These are phyloP conservation scores for Saccharomyces hybrid DNA, from an alignment of 1,139 yeast genomes.

Conservation along the genomic window DNA sequence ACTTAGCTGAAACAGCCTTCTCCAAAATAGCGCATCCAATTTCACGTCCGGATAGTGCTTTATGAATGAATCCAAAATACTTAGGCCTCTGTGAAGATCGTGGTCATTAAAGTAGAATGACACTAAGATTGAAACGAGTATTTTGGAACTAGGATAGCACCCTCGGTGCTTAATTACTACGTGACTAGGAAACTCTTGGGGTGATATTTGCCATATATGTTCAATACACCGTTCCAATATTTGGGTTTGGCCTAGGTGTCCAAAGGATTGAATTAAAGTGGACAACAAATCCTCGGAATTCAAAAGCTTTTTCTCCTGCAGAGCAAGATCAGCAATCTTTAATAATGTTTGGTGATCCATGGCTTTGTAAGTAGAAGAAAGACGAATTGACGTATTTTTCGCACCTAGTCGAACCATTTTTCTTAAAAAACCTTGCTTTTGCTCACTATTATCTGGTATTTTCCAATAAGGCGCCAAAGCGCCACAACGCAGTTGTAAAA, in stretches of 20 bases:
- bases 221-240: constrained; percentile 15
- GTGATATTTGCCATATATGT: constrained; percentile 16
- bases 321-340: constrained; percentile 10
- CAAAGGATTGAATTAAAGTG: constrained; percentile 21
- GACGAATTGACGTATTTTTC: constrained; percentile 1
- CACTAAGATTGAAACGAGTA: constrained; percentile 18
- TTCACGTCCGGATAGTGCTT: constrained; percentile 16
- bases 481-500: constrained; percentile 2
- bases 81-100: constrained; percentile 13
- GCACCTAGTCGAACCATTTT: constrained; percentile 5
- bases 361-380: neutral
- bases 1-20: constrained; percentile 19
- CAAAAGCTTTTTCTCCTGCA: constrained; percentile 7
- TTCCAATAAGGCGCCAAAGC: constrained; percentile 1
- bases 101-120: constrained; percentile 16
- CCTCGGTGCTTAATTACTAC: neutral
- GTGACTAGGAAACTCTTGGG: neutral
- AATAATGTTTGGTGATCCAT: constrained; percentile 5
- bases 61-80: constrained; percentile 16
- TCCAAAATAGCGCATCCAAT: constrained; percentile 22
- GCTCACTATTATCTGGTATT: neutral
- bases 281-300: constrained; percentile 12
- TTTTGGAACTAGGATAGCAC: constrained; percentile 13
- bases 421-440: neutral
- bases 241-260: constrained; percentile 15